phyloP scores from a whole-genome alignment of 164 flowering plant species.

The Berberis thunbergii region DNA sequence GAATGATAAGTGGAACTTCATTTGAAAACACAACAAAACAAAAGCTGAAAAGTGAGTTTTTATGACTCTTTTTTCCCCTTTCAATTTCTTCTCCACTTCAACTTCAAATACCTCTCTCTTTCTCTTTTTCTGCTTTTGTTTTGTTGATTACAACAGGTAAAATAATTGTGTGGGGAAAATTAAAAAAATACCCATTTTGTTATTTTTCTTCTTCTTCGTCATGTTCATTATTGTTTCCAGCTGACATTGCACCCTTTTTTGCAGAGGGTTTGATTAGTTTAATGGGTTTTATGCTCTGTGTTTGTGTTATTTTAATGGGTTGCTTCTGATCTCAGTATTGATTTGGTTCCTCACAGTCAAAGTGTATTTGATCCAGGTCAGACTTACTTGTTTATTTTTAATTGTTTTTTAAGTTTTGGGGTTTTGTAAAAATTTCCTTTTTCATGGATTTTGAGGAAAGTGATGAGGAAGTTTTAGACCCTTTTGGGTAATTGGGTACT shows the following conservation, averaged over 20 bases:
- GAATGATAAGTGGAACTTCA: constrained; percentile 10
- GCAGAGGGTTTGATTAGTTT: neutral
- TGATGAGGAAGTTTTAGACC: constrained; percentile 2
- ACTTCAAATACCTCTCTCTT: neutral
- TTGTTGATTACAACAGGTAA: neutral
- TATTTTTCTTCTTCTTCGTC: neutral
- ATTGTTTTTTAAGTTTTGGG: neutral
- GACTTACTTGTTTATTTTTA: constrained; percentile 1
- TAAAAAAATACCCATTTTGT: constrained; percentile 7
- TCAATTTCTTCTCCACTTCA: neutral
- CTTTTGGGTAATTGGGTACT: constrained; percentile 9
- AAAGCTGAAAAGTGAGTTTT: constrained; percentile 12
- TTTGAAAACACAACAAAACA: constrained; percentile 17
- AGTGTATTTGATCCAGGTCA: constrained; percentile 4
- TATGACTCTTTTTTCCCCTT: neutral
- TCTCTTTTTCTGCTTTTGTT: neutral
- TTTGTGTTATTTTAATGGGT: constrained; percentile 3
- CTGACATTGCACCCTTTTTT: constrained; percentile 15
- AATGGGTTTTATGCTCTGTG: neutral
- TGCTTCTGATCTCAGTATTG: constrained; percentile 4
- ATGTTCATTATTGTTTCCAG: constrained; percentile 6
- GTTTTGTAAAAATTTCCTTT: neutral
- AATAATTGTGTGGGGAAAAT: neutral
- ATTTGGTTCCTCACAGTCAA: constrained; percentile 11
- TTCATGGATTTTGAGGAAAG: constrained; percentile 3